Base-by-base conservation (phyloP, 495 filamentous ascomycete genomes). In the Bombardia bombarda region DNA sequence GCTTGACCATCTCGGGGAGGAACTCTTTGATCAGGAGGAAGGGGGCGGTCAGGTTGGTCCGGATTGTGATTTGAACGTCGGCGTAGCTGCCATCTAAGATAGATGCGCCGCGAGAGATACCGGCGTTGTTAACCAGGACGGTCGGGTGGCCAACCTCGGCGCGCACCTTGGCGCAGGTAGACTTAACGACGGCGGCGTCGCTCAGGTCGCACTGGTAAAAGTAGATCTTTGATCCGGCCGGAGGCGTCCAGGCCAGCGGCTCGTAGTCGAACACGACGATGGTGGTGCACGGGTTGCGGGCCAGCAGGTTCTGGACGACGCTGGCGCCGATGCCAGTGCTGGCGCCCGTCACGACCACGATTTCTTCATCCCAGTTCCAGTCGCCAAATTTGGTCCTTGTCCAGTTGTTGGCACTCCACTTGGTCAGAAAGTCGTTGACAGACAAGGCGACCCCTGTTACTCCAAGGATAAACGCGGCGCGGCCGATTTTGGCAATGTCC, bases 371-470 rank as follows among this genome's bases (percentile, higher is more conserved):
- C 45, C 53, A 53, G 47, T 44, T 45, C 55, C 57, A 58, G 22
- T 58, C 57, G 17, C 39, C 52, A 3, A 14, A 39, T 2, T 21
- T 41, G 14, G 38, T 47, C 9, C 22, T 14, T 1, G 47, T 47
- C 49, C 52, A 56, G 47, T 58, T 61, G 52, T 61, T 61, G 47
- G 52, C 36, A 33, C 41, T 35, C 54, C 47, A 51, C 21, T 51
- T 57, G 40, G 40, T 55, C 28, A 61, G 55, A n/a, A 42, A 43
- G 14, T 34, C 16, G 45, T 58, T 55, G 32, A 46, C 12, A 5
- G 57, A 51, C 12, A 53, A 32, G 4, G 49, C 19, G 18, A 44
- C 32, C 14, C 57, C 49, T 7, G 47, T 30, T 5, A 40, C 19
- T 25, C 46, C 52, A 17, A 53, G 31, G 32, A 30, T 34, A 8